Percentiles rank a stretch among this genome's conserved stretches.
These are phyloP conservation scores for Coniferiporia weirii DNA, from an alignment of 1,284 basidiomycete genomes.

Conservation along the genomic window DNA sequence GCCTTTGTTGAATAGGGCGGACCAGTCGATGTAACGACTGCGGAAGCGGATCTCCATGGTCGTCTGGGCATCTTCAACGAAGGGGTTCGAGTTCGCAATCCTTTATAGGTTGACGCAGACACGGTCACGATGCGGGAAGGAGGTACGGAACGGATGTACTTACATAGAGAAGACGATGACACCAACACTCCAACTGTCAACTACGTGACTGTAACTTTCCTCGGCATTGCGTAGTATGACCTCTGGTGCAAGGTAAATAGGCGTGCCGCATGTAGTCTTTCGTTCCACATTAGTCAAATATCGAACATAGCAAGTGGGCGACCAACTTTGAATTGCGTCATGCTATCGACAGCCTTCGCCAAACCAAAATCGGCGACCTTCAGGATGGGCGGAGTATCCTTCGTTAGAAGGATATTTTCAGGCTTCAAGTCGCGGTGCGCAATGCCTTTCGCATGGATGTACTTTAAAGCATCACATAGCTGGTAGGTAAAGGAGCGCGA, in stretches of 20 bases:
- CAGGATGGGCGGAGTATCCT: conserved; percentile 54
- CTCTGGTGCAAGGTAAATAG: conserved; percentile 80
- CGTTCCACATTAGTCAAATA: conserved; percentile 13
- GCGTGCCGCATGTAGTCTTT: conserved; percentile 86
- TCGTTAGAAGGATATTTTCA: conserved; percentile 79
- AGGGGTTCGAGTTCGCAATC: conserved; percentile 67
- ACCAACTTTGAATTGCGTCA: conserved; percentile 64
- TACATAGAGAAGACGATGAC: conserved; percentile 88
- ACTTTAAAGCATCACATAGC: conserved; percentile 27
- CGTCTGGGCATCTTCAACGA: conserved; percentile 58
- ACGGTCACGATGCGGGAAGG: not conserved
- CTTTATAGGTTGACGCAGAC: conserved; percentile 31
- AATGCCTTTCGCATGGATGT: conserved; percentile 70
- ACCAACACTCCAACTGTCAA: conserved; percentile 92
- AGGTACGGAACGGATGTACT: conserved; percentile 22
- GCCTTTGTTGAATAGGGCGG: conserved; percentile 34
- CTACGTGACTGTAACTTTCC: conserved; percentile 77
- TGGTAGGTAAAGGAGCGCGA: not conserved
- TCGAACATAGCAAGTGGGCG: not conserved
- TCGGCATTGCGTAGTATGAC: conserved; percentile 68
- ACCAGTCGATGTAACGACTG: conserved; percentile 59
- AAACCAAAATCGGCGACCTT: conserved; percentile 93
- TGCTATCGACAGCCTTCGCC: conserved; percentile 78
- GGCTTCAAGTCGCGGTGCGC: conserved; percentile 92
- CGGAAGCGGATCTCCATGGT: conserved; percentile 53